Conservation (phyloP, 2,329 filamentous ascomycete species). For the Diplodia intermedia region DNA sequence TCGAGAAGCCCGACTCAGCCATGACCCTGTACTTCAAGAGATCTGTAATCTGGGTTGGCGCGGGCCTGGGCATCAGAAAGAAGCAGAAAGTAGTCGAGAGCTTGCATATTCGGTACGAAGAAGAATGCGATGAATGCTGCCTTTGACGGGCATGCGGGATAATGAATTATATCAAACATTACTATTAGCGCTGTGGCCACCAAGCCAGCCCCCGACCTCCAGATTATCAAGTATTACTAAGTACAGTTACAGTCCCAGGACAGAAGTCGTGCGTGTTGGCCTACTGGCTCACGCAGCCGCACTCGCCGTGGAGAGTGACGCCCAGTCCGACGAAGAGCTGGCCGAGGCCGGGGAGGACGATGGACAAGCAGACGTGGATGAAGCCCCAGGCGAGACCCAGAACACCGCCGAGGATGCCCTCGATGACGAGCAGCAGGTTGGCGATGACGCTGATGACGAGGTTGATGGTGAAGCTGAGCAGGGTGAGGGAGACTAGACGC, state of each 20-base stretch:
- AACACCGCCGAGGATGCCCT: conserved; percentile 22
- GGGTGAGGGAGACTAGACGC: neutral
- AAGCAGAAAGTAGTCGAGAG: conserved; percentile 15
- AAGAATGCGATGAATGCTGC: conserved; percentile 18
- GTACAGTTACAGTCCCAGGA: neutral
- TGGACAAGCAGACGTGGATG: neutral
- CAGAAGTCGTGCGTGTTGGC: no score
- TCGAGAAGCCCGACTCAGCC: conserved; percentile 5
- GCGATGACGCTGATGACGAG: conserved; percentile 30
- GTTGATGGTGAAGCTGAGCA: conserved; percentile 28
- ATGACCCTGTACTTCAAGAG: conserved; percentile 5
- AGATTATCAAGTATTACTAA: neutral
- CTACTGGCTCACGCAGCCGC: conserved; percentile 17
- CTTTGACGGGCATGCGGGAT: neutral
- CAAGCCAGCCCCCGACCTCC: neutral
- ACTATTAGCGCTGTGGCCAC: neutral
- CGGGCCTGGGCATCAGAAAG: conserved; percentile 8
- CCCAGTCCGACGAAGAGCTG: conserved; percentile 12
- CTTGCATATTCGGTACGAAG: conserved; percentile 19
- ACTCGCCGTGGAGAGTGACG: conserved; percentile 13
- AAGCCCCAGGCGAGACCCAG: conserved; percentile 5
- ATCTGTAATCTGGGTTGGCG: conserved; percentile 16
- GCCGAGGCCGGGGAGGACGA: conserved; percentile 7
- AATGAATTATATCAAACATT: neutral
- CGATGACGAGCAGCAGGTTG: conserved; percentile 28